These are phyloP conservation scores for Tylopilus sp. DNA, from an alignment of 768 basidiomycete genomes.

Conservation along the genomic window DNA sequence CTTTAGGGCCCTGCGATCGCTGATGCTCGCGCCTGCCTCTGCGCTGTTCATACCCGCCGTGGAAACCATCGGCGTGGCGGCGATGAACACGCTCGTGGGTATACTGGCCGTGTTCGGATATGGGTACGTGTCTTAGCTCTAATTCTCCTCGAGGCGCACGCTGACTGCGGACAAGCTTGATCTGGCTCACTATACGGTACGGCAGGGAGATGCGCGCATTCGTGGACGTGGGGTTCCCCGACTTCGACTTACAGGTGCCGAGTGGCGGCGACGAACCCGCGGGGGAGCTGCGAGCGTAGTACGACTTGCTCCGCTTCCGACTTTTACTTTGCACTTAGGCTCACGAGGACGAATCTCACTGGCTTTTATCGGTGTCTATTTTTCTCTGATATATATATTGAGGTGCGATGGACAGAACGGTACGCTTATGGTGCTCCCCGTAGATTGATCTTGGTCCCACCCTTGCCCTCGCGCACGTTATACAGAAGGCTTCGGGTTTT, in stretches of 20 bases:
- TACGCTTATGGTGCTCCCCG: no score
- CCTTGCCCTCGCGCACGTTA: no score
- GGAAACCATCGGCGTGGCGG: constrained; percentile 47
- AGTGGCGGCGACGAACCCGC: no score
- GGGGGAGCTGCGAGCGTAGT: no score
- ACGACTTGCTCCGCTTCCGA: no score
- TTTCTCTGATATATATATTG: no score
- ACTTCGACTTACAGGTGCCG: constrained; percentile 7
- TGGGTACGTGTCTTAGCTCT: constrained; percentile 44
- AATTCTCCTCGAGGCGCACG: background rate
- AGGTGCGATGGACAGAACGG: no score
- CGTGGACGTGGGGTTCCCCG: constrained; percentile 54
- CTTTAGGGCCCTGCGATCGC: constrained; percentile 24
- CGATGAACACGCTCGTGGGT: constrained; percentile 47
- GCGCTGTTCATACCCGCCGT: constrained; percentile 41
- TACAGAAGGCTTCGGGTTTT: no score
- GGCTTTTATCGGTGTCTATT: no score
- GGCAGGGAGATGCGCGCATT: constrained; percentile 55
- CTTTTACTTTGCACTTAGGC: constrained; percentile 36
- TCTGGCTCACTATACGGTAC: constrained; percentile 50
- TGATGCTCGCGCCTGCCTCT: constrained; percentile 16
- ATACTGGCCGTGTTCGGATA: constrained; percentile 48
- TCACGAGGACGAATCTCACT: no score
- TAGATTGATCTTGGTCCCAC: no score
- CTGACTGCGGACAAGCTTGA: constrained; percentile 35